A percentile compares a stretch with the other conserved stretches of the same genome.
phyloP scores from a whole-genome alignment of 768 basidiomycete species.

The Pisolithus marmoratus region DNA sequence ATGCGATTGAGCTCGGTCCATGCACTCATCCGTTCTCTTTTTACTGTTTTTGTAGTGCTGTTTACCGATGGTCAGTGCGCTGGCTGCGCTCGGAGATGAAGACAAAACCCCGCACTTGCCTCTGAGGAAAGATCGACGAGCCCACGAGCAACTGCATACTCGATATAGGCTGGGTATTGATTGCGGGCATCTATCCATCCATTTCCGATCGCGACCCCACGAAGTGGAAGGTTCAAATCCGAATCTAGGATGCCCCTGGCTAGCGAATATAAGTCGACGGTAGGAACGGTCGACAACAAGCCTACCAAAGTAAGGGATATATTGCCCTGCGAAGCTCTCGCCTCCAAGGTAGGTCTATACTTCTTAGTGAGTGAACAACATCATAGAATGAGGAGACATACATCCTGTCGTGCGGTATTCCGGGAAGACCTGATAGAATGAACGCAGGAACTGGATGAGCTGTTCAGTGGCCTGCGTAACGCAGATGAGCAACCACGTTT shows the following conservation, averaged over 20 bases:
- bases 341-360: constrained; percentile 89
- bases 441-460: constrained; percentile 75
- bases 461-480: constrained; percentile 61
- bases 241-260: constrained; percentile 73
- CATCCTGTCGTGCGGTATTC: constrained; percentile 79
- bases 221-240: constrained; percentile 53
- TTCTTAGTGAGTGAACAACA: constrained; percentile 6
- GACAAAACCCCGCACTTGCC: constrained; percentile 34
- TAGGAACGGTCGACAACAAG: neutral
- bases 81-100: neutral
- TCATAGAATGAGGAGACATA: constrained; percentile 36
- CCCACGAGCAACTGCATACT: constrained; percentile 77
- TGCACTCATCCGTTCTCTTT: constrained; percentile 53
- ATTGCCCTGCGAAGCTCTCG: constrained; percentile 97
- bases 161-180: constrained; percentile 88
- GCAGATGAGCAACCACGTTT: constrained; percentile 2
- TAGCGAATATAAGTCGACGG: constrained; percentile 23
- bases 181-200: constrained; percentile 91
- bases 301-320: constrained; percentile 91
- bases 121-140: constrained; percentile 67
- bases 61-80: constrained; percentile 1
- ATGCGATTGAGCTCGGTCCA: constrained; percentile 35
- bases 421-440: constrained; percentile 89
- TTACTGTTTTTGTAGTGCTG: constrained; percentile 62
- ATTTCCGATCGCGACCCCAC: constrained; percentile 89